Percentiles rank a stretch among this genome's conserved stretches.
Conservation (phyloP, 352 stramenopile genomes). For the Phytophthora meadii region DNA sequence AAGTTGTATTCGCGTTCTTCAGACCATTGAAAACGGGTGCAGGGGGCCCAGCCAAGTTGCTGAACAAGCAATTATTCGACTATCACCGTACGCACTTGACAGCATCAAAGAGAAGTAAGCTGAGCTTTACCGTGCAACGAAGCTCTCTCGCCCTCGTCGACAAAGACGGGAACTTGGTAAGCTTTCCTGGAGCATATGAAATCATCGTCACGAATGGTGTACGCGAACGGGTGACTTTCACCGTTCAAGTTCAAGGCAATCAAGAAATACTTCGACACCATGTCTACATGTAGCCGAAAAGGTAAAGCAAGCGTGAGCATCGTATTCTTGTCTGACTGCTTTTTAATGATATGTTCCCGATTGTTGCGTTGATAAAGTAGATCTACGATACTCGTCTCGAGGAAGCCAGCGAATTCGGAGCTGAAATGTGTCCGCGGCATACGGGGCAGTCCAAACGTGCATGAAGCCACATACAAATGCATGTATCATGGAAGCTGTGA, state of each 20-base stretch:
- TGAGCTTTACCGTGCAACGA: conserved; percentile 40
- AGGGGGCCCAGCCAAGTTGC: conserved; percentile 52
- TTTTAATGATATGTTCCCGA: not conserved
- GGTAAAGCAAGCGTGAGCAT: not conserved
- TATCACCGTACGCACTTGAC: conserved; percentile 50
- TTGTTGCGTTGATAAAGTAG: not conserved
- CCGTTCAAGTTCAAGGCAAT: conserved; percentile 42
- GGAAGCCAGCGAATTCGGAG: conserved; percentile 16
- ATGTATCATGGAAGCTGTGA: conserved; percentile 81
- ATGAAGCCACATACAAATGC: conserved; percentile 75
- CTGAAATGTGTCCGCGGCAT: conserved; percentile 44
- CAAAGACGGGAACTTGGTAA: conserved; percentile 47
- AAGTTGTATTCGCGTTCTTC: conserved; percentile 73
- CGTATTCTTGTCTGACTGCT: too few relatives aligned
- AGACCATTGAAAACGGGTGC: conserved; percentile 51
- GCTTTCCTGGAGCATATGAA: conserved; percentile 67
- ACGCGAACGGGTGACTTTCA: conserved; percentile 49
- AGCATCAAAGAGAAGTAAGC: conserved; percentile 19
- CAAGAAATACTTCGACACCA: conserved; percentile 37
- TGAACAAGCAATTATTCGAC: conserved; percentile 72
- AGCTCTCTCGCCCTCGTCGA: conserved; percentile 54
- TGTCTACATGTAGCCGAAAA: not conserved
- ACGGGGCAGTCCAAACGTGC: conserved; percentile 69
- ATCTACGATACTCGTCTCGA: conserved; percentile 4
- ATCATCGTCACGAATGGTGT: conserved; percentile 65